Evolutionary conservation across 2,329 filamentous ascomycete genomes (phyloP).

Genomic region (Ophiostoma ips): DNA sequence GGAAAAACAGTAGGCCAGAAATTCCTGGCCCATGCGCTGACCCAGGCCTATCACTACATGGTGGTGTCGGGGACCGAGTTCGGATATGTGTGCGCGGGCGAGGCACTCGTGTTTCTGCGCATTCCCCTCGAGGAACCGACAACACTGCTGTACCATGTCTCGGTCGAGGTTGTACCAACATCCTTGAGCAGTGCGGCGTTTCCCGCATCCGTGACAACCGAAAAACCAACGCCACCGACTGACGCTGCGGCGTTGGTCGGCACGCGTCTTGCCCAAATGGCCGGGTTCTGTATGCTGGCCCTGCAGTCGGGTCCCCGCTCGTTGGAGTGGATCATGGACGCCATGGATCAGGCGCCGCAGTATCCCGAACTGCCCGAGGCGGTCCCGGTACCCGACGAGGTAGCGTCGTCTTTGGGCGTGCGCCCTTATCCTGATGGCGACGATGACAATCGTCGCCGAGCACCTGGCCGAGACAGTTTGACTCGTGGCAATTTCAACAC

Average conservation of each 20-base stretch:
- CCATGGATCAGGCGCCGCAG: neutral
- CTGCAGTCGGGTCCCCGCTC: neutral
- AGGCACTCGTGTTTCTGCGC: neutral
- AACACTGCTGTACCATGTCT: neutral
- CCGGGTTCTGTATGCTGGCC: neutral
- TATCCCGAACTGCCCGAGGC: neutral
- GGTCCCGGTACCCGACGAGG: neutral
- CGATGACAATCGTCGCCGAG: neutral
- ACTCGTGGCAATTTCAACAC: neutral
- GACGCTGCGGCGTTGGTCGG: neutral
- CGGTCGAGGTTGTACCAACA: neutral
- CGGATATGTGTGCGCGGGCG: neutral
- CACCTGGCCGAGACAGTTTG: neutral
- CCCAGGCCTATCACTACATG: conserved; percentile 1
- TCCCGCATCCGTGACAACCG: neutral
- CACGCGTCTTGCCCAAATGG: neutral
- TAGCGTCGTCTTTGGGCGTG: neutral
- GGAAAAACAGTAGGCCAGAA: neutral
- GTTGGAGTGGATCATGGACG: neutral
- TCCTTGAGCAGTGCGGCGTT: neutral
- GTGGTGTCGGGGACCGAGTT: neutral
- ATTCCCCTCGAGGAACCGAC: neutral
- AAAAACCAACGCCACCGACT: neutral
- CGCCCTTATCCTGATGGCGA: neutral
- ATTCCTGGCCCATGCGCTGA: neutral